These are phyloP conservation scores for Cymbidium sinense DNA, from an alignment of 106 monocot species.

Conservation along the genomic window DNA sequence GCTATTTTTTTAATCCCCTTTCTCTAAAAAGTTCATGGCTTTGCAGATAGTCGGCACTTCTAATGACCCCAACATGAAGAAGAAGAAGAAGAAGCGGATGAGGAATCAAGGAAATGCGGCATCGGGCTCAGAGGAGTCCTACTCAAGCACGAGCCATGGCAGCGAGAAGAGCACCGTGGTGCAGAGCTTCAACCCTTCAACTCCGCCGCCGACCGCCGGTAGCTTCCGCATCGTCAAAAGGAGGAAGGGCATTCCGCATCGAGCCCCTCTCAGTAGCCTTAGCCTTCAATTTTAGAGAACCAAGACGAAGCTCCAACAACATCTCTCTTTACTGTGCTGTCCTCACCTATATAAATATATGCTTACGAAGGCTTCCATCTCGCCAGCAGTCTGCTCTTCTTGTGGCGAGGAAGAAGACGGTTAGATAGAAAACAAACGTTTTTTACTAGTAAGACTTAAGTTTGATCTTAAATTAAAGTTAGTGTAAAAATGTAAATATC, in stretches of 20 bases:
- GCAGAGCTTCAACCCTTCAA: constrained; percentile 47
- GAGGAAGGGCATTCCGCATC: constrained; percentile 59
- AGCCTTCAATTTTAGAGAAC: constrained; percentile 14
- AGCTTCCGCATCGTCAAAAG: constrained; percentile 31
- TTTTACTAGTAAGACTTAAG: neutral
- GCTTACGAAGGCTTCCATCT: neutral
- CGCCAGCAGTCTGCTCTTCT: neutral
- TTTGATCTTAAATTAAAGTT: neutral
- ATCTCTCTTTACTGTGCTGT: neutral
- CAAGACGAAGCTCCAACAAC: neutral
- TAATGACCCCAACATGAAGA: constrained; percentile 9
- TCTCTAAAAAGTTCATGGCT: neutral
- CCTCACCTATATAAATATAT: neutral
- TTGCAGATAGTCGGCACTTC: constrained; percentile 47
- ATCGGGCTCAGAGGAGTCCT: constrained; percentile 38
- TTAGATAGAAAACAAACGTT: neutral
- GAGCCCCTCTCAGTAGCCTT: constrained; percentile 47
- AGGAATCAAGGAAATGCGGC: neutral
- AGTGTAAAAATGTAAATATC: neutral
- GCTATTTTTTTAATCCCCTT: neutral
- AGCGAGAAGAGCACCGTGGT: constrained; percentile 29
- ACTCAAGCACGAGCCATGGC: constrained; percentile 30
- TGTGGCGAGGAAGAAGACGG: neutral
- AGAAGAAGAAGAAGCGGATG: constrained; percentile 12
- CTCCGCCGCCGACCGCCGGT: constrained; percentile 29